A percentile compares a stretch with the other conserved stretches of the same genome.
Evolutionary conservation across 768 basidiomycete genomes (phyloP).

Genomic region (Boletus rubropictus): DNA sequence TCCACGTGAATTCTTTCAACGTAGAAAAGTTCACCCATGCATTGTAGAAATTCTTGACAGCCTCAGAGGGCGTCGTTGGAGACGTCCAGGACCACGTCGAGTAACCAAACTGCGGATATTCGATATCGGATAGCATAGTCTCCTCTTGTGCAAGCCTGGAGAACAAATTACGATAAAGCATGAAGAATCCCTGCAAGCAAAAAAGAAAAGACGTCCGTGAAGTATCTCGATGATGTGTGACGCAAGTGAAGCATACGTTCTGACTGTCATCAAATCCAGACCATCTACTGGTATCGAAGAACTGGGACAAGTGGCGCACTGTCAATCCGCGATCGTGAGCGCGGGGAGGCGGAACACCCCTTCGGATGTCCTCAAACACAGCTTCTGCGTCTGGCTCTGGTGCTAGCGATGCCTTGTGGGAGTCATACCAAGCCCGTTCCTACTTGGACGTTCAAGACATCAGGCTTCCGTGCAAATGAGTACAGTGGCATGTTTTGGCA

Average conservation of each 20-base stretch:
- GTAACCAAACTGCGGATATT: slow-evolving; percentile 81
- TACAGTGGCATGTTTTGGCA: slow-evolving; percentile 21
- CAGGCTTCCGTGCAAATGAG: slow-evolving; percentile 4
- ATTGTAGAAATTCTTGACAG: slow-evolving; percentile 72
- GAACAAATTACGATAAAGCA: slow-evolving; percentile 85
- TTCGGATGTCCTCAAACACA: slow-evolving; percentile 80
- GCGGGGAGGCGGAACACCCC: slow-evolving; percentile 53
- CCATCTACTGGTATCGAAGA: slow-evolving; percentile 75
- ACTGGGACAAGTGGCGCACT: slow-evolving; percentile 72
- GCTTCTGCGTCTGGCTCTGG: slow-evolving; percentile 80
- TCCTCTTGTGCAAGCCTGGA: slow-evolving; percentile 80
- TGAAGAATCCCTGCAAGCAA: slow-evolving; percentile 71
- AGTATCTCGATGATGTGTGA: neutral
- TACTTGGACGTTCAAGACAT: slow-evolving; percentile 39
- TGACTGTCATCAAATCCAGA: slow-evolving; percentile 56
- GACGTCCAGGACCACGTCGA: slow-evolving; percentile 69
- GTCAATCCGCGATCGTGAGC: slow-evolving; percentile 70
- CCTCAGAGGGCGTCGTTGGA: slow-evolving; percentile 39
- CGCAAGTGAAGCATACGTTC: slow-evolving; percentile 40
- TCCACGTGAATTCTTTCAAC: slow-evolving; percentile 84
- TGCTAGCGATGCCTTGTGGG: slow-evolving; percentile 73
- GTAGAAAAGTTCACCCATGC: slow-evolving; percentile 86
- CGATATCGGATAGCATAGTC: slow-evolving; percentile 33
- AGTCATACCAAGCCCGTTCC: slow-evolving; percentile 99
- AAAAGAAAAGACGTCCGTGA: neutral